Base-by-base conservation (phyloP, 176 grass and related monocot species). In the Musa schizocarpa region DNA sequence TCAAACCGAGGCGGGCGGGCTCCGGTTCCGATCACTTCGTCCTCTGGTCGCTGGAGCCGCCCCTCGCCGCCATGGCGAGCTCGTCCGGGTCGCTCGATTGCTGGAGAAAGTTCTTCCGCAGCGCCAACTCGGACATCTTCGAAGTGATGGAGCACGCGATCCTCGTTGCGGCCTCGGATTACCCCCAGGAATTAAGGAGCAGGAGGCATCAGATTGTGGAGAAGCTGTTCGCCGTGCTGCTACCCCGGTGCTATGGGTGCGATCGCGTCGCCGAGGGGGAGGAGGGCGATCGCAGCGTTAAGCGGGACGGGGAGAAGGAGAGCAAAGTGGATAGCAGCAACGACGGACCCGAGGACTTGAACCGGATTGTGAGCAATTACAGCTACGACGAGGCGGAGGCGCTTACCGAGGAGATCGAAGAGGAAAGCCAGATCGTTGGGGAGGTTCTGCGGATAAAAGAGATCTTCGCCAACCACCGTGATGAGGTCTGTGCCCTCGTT, bases 371-470 rank as follows among this genome's bases (percentile, higher is more conserved):
- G 54, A 89, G 83, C 74, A 74, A 83, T 78, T 89, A 77, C 81
- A 89, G 87, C 83, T 89, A 83, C 70, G 83, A 89, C 83, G 81
- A 81, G 51, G 83, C 81, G 23, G 83, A 89, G 77, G 83, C 69
- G 73, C 73, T 89, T 68, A 86, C 84, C 23, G 84, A 89, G 43
- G 87, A 83, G 57, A 75, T 67, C 14, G 74, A 65, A 52, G 53
- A 66, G 9, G 88, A 76, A 16, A 79, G 78, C 63, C 20, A 75
- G 21, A 76, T 84, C 71, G 29, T 64, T 61, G 72, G 73, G 8
- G 87, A 89, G 81, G 78, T 81, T 17, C 56, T 83, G 65, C 69
- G 78, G 52, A 86, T 89, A 81, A 89, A 89, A 81, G 84, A 81
- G 22, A 8, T 55, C 73, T 81, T 89, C 43, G 68, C 80, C 81